These are phyloP conservation scores for Thelonectria discophora DNA, from an alignment of 2,329 filamentous ascomycete species.

Conservation along the genomic window DNA sequence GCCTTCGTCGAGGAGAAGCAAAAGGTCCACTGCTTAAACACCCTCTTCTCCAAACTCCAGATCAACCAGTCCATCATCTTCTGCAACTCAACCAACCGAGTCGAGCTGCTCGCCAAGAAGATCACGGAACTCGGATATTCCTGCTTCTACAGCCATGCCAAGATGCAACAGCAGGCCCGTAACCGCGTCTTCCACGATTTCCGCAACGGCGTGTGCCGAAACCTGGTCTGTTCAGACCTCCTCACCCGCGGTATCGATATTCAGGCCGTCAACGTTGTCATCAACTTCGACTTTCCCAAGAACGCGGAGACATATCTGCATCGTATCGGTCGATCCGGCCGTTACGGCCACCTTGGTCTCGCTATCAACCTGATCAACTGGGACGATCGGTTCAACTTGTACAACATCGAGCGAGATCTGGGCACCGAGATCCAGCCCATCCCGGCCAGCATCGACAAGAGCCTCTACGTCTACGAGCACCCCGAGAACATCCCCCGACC, in stretches of 20 bases:
- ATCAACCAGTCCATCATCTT: slow-evolving; percentile 99
- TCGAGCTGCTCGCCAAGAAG: slow-evolving; percentile 97
- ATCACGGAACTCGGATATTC: slow-evolving; percentile 99
- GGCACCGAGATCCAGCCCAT: slow-evolving; percentile 99
- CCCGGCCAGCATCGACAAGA: slow-evolving; percentile 93
- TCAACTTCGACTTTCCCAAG: slow-evolving; percentile 99
- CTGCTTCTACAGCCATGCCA: slow-evolving; percentile 98
- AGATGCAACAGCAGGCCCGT: slow-evolving; percentile 95
- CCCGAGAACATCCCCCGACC: slow-evolving; percentile 94
- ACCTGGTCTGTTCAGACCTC: slow-evolving; percentile 96
- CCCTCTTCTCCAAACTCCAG: slow-evolving; percentile 97
- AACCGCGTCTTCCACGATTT: slow-evolving; percentile 99
- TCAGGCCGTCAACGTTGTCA: slow-evolving; percentile 98
- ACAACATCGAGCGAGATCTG: slow-evolving; percentile 97
- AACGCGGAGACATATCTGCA: slow-evolving; percentile 99
- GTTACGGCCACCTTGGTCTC: slow-evolving; percentile 95
- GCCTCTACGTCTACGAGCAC: slow-evolving; percentile 96
- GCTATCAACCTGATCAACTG: slow-evolving; percentile 99
- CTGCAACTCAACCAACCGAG: slow-evolving; percentile 98
- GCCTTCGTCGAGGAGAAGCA: slow-evolving; percentile 99
- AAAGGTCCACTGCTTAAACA: slow-evolving; percentile 99
- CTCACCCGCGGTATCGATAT: slow-evolving; percentile 99
- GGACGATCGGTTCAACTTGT: slow-evolving; percentile 98
- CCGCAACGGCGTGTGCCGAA: slow-evolving; percentile 96
- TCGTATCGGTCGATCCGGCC: slow-evolving; percentile 95